These are phyloP conservation scores for Begonia fuchsioides DNA, from an alignment of 306 rosid genomes.

Conservation along the genomic window DNA sequence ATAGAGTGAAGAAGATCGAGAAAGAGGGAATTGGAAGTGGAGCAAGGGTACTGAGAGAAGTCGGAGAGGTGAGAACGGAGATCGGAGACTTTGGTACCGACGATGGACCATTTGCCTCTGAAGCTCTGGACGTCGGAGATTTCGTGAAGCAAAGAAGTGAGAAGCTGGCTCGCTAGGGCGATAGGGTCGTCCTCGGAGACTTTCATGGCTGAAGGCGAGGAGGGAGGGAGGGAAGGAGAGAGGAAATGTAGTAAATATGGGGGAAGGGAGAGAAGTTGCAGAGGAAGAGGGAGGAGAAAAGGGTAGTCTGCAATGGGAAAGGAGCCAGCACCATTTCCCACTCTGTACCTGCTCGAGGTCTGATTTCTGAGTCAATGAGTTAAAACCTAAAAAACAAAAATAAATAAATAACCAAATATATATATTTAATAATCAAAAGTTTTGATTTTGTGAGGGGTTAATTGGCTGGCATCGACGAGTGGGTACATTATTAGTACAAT, in stretches of 20 bases:
- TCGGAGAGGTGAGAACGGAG: slow-evolving; percentile 61
- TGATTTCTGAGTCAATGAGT: too few species aligned
- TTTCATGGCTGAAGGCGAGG: slow-evolving; percentile 30
- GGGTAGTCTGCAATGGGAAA: too few species aligned
- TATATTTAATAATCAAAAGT: too few species aligned
- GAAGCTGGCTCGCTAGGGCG: slow-evolving; percentile 11
- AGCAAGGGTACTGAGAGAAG: slow-evolving; percentile 33
- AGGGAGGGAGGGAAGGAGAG: background rate
- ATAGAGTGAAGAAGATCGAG: slow-evolving; percentile 49
- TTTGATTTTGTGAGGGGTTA: too few species aligned
- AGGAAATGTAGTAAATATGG: background rate
- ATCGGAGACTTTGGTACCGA: slow-evolving; percentile 37
- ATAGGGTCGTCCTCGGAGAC: slow-evolving; percentile 30
- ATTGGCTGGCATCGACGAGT: too few species aligned
- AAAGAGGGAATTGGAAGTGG: slow-evolving; percentile 41
- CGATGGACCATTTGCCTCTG: slow-evolving; percentile 64
- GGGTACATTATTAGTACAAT: too few species aligned
- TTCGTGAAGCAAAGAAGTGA: slow-evolving; percentile 25
- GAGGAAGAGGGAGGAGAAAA: too few species aligned
- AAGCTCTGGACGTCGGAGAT: slow-evolving; percentile 40
- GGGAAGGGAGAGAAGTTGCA: too few species aligned
- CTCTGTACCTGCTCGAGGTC: too few species aligned
- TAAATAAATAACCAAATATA: too few species aligned
- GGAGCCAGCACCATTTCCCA: too few species aligned
- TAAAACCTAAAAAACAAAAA: too few species aligned